phyloP scores from a whole-genome alignment of 495 filamentous ascomycete genomes.

The Neurospora africana region DNA sequence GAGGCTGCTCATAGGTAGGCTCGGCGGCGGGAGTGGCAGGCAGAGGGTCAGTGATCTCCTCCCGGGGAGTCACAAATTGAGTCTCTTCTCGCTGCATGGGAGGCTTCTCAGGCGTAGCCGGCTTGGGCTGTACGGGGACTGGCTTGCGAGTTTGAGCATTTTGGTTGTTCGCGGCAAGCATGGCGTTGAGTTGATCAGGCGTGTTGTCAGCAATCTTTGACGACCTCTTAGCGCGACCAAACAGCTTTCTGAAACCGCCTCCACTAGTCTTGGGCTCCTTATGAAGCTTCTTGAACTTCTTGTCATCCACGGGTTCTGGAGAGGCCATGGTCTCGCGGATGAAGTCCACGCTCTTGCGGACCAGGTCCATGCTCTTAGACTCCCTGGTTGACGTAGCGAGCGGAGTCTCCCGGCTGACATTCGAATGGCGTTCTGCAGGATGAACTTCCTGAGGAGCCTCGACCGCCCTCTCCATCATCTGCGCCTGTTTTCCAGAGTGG shows the following conservation, averaged over 20 bases:
- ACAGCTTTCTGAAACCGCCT: slow-evolving; percentile 50
- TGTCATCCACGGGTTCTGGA: slow-evolving; percentile 35
- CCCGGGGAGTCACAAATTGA: slow-evolving; percentile 14
- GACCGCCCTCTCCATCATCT: slow-evolving; percentile 21
- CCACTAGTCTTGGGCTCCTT: slow-evolving; percentile 37
- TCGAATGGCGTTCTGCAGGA: slow-evolving; percentile 24
- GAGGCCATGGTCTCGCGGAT: slow-evolving; percentile 33
- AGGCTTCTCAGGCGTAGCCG: slow-evolving; percentile 19
- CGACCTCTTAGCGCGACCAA: slow-evolving; percentile 48
- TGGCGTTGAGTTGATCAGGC: slow-evolving; percentile 28
- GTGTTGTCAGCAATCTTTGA: slow-evolving; percentile 41
- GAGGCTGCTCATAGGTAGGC: slow-evolving; percentile 39
- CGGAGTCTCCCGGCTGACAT: slow-evolving; percentile 25
- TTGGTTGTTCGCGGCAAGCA: slow-evolving; percentile 15
- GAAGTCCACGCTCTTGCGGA: slow-evolving; percentile 27
- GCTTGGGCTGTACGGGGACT: slow-evolving; percentile 11
- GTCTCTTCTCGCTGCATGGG: slow-evolving; percentile 15
- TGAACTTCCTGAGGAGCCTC: slow-evolving; percentile 26
- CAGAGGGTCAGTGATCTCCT: slow-evolving; percentile 20
- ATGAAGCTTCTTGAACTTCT: slow-evolving; percentile 44
- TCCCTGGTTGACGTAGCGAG: slow-evolving; percentile 31
- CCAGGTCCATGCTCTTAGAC: slow-evolving; percentile 23
- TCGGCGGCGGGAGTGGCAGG: slow-evolving; percentile 2
- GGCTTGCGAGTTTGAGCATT: slow-evolving; percentile 12
- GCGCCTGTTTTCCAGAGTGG: neutral